A percentile compares a stretch with the other conserved stretches of the same genome.
Evolutionary conservation across 345 rosid species (phyloP).

Genomic region (Boechera stricta): DNA sequence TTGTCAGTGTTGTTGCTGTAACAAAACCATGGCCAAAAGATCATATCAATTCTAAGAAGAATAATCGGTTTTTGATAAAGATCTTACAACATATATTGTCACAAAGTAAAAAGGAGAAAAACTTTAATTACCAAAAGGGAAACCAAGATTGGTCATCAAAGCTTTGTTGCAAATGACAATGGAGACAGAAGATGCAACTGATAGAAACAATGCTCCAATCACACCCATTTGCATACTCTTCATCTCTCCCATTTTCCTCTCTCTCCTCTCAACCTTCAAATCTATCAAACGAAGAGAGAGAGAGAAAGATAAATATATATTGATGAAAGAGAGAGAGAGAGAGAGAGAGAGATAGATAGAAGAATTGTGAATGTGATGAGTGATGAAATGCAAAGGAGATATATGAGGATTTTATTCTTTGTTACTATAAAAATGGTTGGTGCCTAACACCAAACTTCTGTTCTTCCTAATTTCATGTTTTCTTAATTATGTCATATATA

Average conservation of each 20-base stretch:
- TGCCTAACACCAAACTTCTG: slow-evolving; percentile 43
- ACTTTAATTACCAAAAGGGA: slow-evolving; percentile 84
- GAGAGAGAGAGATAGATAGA: slow-evolving; percentile 27
- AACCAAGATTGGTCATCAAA: slow-evolving; percentile 97
- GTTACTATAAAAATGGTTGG: slow-evolving; percentile 37
- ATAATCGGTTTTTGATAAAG: neutral
- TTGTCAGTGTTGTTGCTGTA: slow-evolving; percentile 92
- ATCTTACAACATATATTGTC: neutral
- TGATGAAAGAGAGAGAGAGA: slow-evolving; percentile 19
- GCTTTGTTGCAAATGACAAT: slow-evolving; percentile 99
- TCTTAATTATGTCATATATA: slow-evolving; percentile 22
- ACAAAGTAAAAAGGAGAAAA: neutral
- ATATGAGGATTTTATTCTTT: slow-evolving; percentile 41
- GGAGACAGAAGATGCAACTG: slow-evolving; percentile 97
- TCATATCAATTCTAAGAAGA: neutral
- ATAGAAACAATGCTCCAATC: slow-evolving; percentile 87
- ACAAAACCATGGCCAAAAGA: slow-evolving; percentile 6
- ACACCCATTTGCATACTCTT: slow-evolving; percentile 84
- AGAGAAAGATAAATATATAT: neutral
- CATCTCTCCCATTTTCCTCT: slow-evolving; percentile 81
- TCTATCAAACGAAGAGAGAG: slow-evolving; percentile 28
- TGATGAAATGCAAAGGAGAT: slow-evolving; percentile 34
- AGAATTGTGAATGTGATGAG: slow-evolving; percentile 37
- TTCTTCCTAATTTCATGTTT: slow-evolving; percentile 24
- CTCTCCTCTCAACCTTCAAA: slow-evolving; percentile 24